Percentiles rank a stretch among this genome's conserved stretches.
Conservation (phyloP, 352 stramenopile genomes). For the Phytophthora aleatoria region DNA sequence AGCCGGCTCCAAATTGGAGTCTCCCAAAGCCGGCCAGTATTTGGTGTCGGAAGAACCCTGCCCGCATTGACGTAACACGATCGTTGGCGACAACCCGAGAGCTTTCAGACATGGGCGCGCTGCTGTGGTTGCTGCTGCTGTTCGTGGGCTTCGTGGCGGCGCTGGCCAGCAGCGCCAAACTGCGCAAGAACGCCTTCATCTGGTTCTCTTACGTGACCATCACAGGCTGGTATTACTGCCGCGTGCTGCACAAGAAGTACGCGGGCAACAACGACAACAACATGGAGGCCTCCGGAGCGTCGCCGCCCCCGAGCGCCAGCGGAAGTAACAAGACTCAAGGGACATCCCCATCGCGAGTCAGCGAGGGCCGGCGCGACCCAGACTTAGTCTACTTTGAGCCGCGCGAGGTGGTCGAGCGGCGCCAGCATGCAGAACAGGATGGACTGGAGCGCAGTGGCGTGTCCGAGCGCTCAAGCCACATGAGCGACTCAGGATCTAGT, state of each 20-base stretch:
- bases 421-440: constrained; percentile 38
- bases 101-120: constrained; percentile 30
- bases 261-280: constrained; percentile 16
- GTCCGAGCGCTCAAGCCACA: constrained; percentile 50
- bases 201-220: constrained; percentile 78
- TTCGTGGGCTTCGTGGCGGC: constrained; percentile 44
- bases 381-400: constrained; percentile 62
- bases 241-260: constrained; percentile 72
- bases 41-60: constrained; percentile 2
- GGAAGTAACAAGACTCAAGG: neutral
- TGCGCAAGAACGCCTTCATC: constrained; percentile 74
- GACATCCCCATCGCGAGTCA: constrained; percentile 2
- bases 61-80: constrained; percentile 4
- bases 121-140: constrained; percentile 49
- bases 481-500: constrained; percentile 65
- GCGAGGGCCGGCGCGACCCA: constrained; percentile 12
- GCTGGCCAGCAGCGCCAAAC: constrained; percentile 47
- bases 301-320: constrained; percentile 13
- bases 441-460: constrained; percentile 33
- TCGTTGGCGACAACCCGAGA: neutral
- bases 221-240: constrained; percentile 87
- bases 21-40: neutral
- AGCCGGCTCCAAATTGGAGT: neutral
- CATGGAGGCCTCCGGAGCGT: constrained; percentile 15
- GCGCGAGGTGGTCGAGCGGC: constrained; percentile 38